These are phyloP conservation scores for Melaleuca alternifolia DNA, from an alignment of 345 rosid genomes.

Conservation along the genomic window DNA sequence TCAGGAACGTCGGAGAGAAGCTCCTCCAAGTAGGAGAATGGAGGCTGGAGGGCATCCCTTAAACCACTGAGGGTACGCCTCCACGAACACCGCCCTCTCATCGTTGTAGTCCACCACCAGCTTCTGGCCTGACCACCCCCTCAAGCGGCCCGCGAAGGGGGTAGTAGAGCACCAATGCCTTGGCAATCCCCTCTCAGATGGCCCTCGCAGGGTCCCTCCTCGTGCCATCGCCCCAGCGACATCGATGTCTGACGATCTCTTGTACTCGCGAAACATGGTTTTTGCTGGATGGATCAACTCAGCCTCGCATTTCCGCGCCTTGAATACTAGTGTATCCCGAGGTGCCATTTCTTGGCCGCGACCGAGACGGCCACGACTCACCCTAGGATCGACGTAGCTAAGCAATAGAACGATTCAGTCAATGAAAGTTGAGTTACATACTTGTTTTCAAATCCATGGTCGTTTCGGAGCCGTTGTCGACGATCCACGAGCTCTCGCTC, in stretches of 20 bases:
- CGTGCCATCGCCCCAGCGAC: conserved; percentile 14
- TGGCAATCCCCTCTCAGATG: conserved; percentile 21
- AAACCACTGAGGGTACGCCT: conserved; percentile 15
- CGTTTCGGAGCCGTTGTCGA: no score
- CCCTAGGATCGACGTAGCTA: no score
- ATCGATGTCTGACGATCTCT: conserved; percentile 38
- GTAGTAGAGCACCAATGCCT: conserved; percentile 32
- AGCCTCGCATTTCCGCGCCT: conserved; percentile 13
- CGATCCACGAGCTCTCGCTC: no score
- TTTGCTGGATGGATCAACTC: conserved; percentile 29
- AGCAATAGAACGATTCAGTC: no score
- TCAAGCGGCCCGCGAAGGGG: conserved; percentile 42
- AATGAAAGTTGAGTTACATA: no score
- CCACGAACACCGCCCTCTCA: conserved; percentile 35
- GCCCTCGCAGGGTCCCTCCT: conserved; percentile 28
- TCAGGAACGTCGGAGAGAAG: no score
- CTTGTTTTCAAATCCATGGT: no score
- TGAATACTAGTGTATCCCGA: conserved; percentile 9
- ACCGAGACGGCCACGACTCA: no score
- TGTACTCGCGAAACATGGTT: conserved; percentile 25
- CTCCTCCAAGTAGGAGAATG: no score
- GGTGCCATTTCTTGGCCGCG: no score
- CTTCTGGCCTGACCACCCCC: conserved; percentile 23
- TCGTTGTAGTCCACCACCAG: conserved; percentile 46
- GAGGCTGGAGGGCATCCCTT: no score